These are phyloP conservation scores for Aspergillus thermomutatus DNA, from an alignment of 2,329 filamentous ascomycete species.

Conservation along the genomic window DNA sequence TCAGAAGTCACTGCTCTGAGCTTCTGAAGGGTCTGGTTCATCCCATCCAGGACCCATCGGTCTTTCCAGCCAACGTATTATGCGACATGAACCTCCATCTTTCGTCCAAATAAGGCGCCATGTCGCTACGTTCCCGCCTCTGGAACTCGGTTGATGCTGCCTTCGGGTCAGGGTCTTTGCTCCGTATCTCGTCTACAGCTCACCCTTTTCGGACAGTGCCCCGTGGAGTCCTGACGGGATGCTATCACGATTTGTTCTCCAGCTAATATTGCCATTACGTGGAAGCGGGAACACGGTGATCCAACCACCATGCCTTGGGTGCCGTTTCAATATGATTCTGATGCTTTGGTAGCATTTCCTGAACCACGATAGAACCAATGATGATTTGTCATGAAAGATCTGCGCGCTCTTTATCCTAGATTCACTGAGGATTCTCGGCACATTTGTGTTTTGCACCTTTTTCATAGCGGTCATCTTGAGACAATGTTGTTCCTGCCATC, in stretches of 20 bases:
- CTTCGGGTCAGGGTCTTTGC: background rate
- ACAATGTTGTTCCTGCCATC: background rate
- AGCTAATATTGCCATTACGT: background rate
- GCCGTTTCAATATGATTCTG: background rate
- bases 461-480: background rate
- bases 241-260: background rate
- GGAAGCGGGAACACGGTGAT: background rate
- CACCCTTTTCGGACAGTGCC: background rate
- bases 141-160: background rate
- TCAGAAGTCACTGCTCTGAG: background rate
- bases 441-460: background rate
- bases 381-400: background rate
- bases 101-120: background rate
- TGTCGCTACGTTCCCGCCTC: background rate
- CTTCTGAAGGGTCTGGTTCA: background rate
- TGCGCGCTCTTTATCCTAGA: background rate
- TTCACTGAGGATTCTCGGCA: background rate
- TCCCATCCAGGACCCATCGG: background rate
- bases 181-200: background rate
- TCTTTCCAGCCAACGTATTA: background rate
- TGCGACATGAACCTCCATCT: background rate
- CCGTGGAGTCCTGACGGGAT: background rate
- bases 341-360: background rate
- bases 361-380: background rate
- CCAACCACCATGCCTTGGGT: background rate